A percentile compares a stretch with the other conserved stretches of the same genome.
These are phyloP conservation scores for slime mould (Dictyostelium discoideum) DNA, from an alignment of 78 protist genomes.

Conservation along the genomic window dicty_2.7 NC_007089.4:3706501-3707000, in stretches of 20 bases:
- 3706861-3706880: constrained; percentile 40
- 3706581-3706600: no score
- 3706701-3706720: constrained; percentile 34
- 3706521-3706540: constrained; percentile 30
- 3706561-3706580: constrained; percentile 5
- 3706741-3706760: constrained; percentile 56
- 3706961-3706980: constrained; percentile 37
- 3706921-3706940: constrained; percentile 38
- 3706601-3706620: no score
- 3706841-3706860: neutral
- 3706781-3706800: constrained; percentile 32
- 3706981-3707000: constrained; percentile 11
- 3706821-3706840: constrained; percentile 26
- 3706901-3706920: constrained; percentile 31
- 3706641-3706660: neutral
- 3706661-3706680: constrained; percentile 49
- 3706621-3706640: no score
- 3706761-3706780: constrained; percentile 40
- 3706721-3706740: constrained; percentile 30
- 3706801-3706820: constrained; percentile 13
- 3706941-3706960: constrained; percentile 66
- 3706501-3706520: neutral
- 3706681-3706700: constrained; percentile 55
- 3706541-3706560: neutral
- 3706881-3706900: constrained; percentile 55